Percentiles rank a stretch among this genome's conserved stretches.
Conservation (phyloP, 257 asterid genomes). For the Galeopsis tetrahit region DNA sequence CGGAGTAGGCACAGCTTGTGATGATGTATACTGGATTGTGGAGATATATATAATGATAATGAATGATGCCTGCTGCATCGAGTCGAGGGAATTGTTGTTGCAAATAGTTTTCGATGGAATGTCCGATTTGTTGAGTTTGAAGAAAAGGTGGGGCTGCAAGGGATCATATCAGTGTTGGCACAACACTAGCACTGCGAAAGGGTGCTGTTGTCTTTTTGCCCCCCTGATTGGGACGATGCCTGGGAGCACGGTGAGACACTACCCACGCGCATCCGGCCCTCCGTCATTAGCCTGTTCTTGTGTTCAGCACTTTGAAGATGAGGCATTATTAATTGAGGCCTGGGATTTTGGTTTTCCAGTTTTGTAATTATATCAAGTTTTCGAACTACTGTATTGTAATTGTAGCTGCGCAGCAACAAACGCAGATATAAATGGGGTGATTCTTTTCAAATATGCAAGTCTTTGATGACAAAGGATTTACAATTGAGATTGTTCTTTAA, state of each 20-base stretch:
- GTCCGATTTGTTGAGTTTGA: background rate
- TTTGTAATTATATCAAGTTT: background rate
- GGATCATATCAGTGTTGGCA: background rate
- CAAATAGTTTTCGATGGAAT: constrained; percentile 5
- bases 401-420: background rate
- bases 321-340: no score
- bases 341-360: background rate
- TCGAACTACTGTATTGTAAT: no score
- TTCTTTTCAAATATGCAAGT: no score
- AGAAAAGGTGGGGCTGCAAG: background rate
- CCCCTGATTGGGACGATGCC: background rate
- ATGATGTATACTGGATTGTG: constrained; percentile 9
- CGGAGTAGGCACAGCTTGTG: constrained; percentile 65
- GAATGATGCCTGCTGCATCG: constrained; percentile 16
- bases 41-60: constrained; percentile 6
- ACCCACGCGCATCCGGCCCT: no score
- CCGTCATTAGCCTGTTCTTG: background rate
- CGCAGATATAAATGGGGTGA: background rate
- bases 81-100: background rate
- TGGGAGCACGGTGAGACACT: background rate
- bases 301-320: background rate
- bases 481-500: no score
- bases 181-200: background rate
- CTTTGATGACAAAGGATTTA: background rate
- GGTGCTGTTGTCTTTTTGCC: background rate